Percentiles rank a stretch among this genome's conserved stretches.
These are phyloP conservation scores for Kernera saxatilis DNA, from an alignment of 345 rosid genomes.

Conservation along the genomic window DNA sequence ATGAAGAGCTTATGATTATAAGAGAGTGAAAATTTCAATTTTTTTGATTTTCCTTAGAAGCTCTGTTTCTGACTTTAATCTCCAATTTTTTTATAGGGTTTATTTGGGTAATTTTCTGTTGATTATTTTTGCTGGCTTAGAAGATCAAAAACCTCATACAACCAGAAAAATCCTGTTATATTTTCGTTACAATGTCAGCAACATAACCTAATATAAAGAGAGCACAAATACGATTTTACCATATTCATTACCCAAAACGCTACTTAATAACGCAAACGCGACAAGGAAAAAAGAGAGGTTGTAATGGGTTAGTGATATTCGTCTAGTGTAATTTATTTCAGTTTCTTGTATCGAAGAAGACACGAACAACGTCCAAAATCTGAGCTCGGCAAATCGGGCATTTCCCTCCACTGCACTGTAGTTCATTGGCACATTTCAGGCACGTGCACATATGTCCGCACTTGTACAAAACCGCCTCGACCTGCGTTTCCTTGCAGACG, in stretches of 20 bases:
- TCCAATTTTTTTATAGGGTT: not conserved
- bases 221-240: too few relatives aligned
- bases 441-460: slow-evolving; percentile 96
- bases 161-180: not conserved
- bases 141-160: not conserved
- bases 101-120: not conserved
- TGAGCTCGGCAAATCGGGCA: slow-evolving; percentile 79
- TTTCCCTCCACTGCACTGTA: slow-evolving; percentile 59
- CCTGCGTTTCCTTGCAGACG: slow-evolving; percentile 59
- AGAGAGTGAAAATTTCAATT: not conserved
- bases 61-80: not conserved
- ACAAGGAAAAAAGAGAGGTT: not conserved
- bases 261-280: slow-evolving; percentile 2
- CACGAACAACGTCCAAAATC: slow-evolving; percentile 69
- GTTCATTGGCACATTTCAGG: slow-evolving; percentile 62
- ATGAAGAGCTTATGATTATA: not conserved
- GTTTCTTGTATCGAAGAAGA: slow-evolving; percentile 42
- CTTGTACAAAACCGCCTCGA: slow-evolving; percentile 73
- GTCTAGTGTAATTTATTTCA: not conserved
- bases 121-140: not conserved
- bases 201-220: slow-evolving; percentile 3
- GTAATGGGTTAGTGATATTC: slow-evolving; percentile 2
- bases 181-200: not conserved
- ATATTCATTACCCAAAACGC: slow-evolving; percentile 14
- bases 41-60: not conserved